phyloP scores from a whole-genome alignment of 768 basidiomycete species.

The Ephemerocybe angulata region DNA sequence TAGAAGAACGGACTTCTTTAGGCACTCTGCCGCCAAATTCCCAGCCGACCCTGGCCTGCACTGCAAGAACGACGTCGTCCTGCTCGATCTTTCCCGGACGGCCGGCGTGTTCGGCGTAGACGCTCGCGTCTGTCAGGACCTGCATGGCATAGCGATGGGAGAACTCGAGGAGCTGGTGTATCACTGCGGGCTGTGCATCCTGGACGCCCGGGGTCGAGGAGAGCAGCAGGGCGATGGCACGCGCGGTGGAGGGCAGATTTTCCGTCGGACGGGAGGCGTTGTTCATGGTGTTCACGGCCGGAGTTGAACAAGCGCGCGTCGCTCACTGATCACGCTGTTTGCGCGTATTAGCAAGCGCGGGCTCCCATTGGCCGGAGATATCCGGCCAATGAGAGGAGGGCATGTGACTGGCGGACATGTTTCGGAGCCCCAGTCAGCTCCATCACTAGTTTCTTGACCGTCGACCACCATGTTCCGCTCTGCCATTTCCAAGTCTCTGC shows the following conservation, averaged over 20 bases:
- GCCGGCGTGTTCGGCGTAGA: slow-evolving; percentile 86
- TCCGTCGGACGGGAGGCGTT: slow-evolving; percentile 50
- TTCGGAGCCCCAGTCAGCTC: slow-evolving; percentile 6
- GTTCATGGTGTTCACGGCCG: neutral
- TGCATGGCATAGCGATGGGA: slow-evolving; percentile 81
- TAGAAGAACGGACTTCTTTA: slow-evolving; percentile 62
- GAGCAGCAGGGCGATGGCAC: slow-evolving; percentile 78
- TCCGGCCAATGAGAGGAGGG: slow-evolving; percentile 1
- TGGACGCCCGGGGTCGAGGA: slow-evolving; percentile 82
- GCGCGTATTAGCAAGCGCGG: neutral
- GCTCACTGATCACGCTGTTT: neutral
- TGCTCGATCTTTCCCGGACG: slow-evolving; percentile 74
- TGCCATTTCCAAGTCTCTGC: slow-evolving; percentile 47
- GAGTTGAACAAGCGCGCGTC: neutral
- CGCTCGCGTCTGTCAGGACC: slow-evolving; percentile 78
- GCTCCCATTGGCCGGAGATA: neutral
- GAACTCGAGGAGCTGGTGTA: slow-evolving; percentile 86
- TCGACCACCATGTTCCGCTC: slow-evolving; percentile 67
- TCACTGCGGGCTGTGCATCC: slow-evolving; percentile 81
- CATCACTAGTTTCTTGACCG: slow-evolving; percentile 22
- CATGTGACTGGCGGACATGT: neutral
- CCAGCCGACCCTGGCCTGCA: slow-evolving; percentile 89
- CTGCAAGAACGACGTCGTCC: slow-evolving; percentile 77
- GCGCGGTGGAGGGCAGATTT: slow-evolving; percentile 78
- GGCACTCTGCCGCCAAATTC: slow-evolving; percentile 87